Base-by-base conservation (phyloP, 2,329 filamentous ascomycete genomes). In the Talaromyces pinophilus region DNA sequence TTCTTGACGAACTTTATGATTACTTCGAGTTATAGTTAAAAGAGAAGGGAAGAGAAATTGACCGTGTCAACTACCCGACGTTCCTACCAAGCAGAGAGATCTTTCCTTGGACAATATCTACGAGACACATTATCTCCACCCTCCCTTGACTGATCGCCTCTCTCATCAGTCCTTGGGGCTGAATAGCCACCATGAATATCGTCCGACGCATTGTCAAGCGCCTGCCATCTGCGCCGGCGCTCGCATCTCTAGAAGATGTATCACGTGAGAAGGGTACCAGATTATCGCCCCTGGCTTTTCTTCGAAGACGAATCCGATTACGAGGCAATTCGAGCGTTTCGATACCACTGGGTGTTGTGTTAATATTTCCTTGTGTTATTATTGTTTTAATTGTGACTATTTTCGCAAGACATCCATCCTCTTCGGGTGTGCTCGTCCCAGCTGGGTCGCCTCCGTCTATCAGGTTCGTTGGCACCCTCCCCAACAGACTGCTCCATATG, bases 301-400 rank as follows among this genome's bases (percentile, higher is more conserved):
- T 98, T 78, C 86, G 89, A 72, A 87, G 92, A 75, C 92, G 94
- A 62, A 87, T 99, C 83, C 89, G 93, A 72, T 83, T 99, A 82
- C 91, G 89, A 81, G 92, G 92, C 74, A 97, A 96, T 80, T 97
- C 93, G 64, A 91, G 90, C 75, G 88, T 97, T 78, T 97, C 94
- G 62, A 90, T 98, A 76, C 95, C 95, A 30, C 83, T 99, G 62
- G 94, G 94, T 71, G 88, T 97, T 75, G 92, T 98, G 72, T 86
- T 99, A 71, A 83, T 98, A 72, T 98, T 98, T 77, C 95, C 95
- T 70, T 88, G 91, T 77, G 90, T 97, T 77, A 92, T 97, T 74
- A 87, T 98, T 81, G 86, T 97, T 74, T 86, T 97, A 78, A 96
- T 98, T 78, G 82, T 98, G 70, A 84, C 97, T 73, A 86, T 99